These are phyloP conservation scores for Fraxinus velutina DNA, from an alignment of 305 asterid species.

Conservation along the genomic window DNA sequence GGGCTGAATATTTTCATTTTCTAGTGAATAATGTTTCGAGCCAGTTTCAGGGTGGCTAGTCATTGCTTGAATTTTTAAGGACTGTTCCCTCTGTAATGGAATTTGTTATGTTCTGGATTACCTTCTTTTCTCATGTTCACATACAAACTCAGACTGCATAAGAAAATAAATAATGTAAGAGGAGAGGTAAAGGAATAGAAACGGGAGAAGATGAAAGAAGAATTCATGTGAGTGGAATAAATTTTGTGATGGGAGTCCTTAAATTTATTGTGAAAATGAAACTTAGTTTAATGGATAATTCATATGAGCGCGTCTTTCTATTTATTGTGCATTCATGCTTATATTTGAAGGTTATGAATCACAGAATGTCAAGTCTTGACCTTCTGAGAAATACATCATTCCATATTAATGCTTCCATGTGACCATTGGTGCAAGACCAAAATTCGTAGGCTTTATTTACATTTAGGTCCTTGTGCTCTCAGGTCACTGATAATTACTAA, in stretches of 20 bases:
- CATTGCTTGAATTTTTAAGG: not conserved
- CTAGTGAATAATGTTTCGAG: not conserved
- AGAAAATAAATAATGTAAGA: not conserved
- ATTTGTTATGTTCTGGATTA: not conserved
- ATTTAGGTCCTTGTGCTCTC: not conserved
- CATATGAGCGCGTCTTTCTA: not conserved
- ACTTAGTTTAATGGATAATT: not conserved
- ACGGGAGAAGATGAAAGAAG: not conserved
- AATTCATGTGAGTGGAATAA: not conserved
- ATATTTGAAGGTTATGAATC: not conserved
- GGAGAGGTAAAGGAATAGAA: not conserved
- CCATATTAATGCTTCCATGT: not conserved
- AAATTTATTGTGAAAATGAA: not conserved
- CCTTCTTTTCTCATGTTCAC: not conserved
- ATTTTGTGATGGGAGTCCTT: not conserved
- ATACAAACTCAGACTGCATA: not conserved
- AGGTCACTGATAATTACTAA: not conserved
- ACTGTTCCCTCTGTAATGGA: not conserved
- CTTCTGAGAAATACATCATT: not conserved
- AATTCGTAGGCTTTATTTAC: not conserved
- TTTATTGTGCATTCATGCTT: not conserved
- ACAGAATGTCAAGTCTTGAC: not conserved
- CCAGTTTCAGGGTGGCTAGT: not conserved
- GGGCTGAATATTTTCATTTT: not conserved
- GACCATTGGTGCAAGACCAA: constrained; percentile 3